Conservation (phyloP, 768 basidiomycete genomes). For the Galerina sulciceps region DNA sequence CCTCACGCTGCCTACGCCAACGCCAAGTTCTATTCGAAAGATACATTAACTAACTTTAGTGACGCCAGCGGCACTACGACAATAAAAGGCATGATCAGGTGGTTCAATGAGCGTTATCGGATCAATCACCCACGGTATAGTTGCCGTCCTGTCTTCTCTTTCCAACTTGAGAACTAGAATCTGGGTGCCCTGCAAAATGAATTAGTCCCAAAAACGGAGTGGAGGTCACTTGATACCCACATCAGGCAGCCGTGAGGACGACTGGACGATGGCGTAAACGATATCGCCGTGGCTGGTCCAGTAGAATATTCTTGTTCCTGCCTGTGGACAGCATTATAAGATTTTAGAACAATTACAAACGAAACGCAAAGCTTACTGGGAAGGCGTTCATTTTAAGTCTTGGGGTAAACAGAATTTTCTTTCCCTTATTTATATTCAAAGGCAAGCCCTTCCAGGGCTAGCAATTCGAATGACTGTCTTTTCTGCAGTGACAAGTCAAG, state of each 20-base stretch:
- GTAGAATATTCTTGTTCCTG: conserved; percentile 71
- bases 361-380: too few relatives aligned
- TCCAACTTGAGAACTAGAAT: background rate
- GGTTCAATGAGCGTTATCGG: background rate
- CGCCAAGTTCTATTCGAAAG: too few relatives aligned
- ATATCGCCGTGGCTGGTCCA: conserved; percentile 58
- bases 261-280: conserved; percentile 61
- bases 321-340: too few relatives aligned
- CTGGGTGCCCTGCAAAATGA: background rate
- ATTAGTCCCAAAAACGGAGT: background rate
- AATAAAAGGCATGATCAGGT: too few relatives aligned
- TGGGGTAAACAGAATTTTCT: too few relatives aligned
- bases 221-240: conserved; percentile 37
- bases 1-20: too few relatives aligned
- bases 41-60: conserved; percentile 1
- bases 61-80: background rate
- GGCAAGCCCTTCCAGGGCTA: too few relatives aligned
- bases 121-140: background rate
- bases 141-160: background rate
- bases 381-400: too few relatives aligned
- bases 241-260: conserved; percentile 56
- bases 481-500: too few relatives aligned
- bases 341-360: too few relatives aligned
- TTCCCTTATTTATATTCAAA: too few relatives aligned
- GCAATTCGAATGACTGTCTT: too few relatives aligned